Evolutionary conservation across 1,284 basidiomycete genomes (phyloP).

Genomic region (Bothia castanella): DNA sequence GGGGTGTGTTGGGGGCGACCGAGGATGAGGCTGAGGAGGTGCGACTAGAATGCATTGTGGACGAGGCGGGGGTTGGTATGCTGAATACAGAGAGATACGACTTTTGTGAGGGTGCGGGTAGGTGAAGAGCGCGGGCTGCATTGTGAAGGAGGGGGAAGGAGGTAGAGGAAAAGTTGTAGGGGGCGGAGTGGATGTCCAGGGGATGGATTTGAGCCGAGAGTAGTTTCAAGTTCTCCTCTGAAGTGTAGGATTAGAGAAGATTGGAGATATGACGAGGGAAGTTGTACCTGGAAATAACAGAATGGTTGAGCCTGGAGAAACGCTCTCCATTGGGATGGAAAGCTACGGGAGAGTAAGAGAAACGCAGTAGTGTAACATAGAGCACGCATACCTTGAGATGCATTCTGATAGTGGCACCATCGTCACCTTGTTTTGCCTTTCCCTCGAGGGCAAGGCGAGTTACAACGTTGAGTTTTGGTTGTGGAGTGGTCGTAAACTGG

Average conservation of each 20-base stretch:
- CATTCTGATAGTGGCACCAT: conserved; percentile 65
- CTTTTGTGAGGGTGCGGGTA: conserved; percentile 56
- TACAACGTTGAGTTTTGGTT: conserved; percentile 59
- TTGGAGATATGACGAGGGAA: not conserved
- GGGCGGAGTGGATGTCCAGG: conserved; percentile 60
- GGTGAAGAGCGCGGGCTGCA: conserved; percentile 62
- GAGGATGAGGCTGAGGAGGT: conserved; percentile 26
- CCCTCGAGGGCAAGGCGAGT: conserved; percentile 72
- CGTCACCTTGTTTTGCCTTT: conserved; percentile 58
- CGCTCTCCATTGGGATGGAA: conserved; percentile 58
- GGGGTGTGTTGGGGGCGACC: conserved; percentile 33
- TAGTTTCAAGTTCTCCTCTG: conserved; percentile 76
- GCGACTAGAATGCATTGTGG: conserved; percentile 39
- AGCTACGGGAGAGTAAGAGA: conserved; percentile 42
- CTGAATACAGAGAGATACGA: conserved; percentile 57
- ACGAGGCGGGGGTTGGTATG: conserved; percentile 34
- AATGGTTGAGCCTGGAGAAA: conserved; percentile 61
- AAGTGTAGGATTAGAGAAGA: not conserved
- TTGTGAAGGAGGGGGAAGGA: conserved; percentile 61
- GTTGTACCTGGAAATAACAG: conserved; percentile 65
- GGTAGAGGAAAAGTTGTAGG: conserved; percentile 68
- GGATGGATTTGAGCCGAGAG: conserved; percentile 69
- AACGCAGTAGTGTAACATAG: not conserved
- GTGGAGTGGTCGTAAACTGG: conserved; percentile 34
- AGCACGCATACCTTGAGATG: conserved; percentile 61